Conservation (phyloP, 768 basidiomycete genomes). For the Hypholoma sublateritium region DNA sequence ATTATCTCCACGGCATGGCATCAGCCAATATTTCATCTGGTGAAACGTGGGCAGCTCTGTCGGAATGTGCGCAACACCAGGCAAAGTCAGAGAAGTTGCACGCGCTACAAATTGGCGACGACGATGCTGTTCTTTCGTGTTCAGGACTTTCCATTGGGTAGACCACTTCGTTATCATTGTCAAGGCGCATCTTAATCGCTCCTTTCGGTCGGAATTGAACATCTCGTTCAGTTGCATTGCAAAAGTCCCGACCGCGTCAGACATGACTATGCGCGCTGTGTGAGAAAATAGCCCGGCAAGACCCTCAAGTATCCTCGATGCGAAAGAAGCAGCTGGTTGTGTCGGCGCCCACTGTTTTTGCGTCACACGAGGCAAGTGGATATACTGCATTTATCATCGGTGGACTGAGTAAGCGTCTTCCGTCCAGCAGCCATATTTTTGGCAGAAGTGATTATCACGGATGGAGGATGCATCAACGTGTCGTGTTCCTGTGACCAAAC, state of each 20-base stretch:
- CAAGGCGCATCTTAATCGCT: not conserved
- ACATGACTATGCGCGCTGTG: not conserved
- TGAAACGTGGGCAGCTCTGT: slow-evolving; percentile 7
- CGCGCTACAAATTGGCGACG: too few relatives aligned
- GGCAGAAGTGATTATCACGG: slow-evolving; percentile 3
- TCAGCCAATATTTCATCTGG: not conserved
- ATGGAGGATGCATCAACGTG: slow-evolving; percentile 5
- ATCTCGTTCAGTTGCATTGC: too few relatives aligned
- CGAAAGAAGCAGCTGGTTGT: not conserved
- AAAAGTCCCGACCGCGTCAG: not conserved
- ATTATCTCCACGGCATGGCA: slow-evolving; percentile 3
- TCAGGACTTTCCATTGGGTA: too few relatives aligned
- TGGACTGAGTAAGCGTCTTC: slow-evolving; percentile 5
- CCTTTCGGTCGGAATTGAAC: not conserved
- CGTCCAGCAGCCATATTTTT: slow-evolving; percentile 17
- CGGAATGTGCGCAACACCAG: not conserved
- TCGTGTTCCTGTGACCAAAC: slow-evolving; percentile 31
- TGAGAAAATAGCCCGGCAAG: too few relatives aligned
- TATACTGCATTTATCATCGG: slow-evolving; percentile 1
- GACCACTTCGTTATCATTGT: not conserved
- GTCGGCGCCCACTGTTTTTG: not conserved
- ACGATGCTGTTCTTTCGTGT: not conserved
- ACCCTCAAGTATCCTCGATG: too few relatives aligned
- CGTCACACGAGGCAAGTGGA: slow-evolving; percentile 3
- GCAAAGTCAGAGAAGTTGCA: not conserved